Percentiles rank a stretch among this genome's conserved stretches.
Conservation (phyloP, 163 green algal species). For the Volvox carteri region DNA sequence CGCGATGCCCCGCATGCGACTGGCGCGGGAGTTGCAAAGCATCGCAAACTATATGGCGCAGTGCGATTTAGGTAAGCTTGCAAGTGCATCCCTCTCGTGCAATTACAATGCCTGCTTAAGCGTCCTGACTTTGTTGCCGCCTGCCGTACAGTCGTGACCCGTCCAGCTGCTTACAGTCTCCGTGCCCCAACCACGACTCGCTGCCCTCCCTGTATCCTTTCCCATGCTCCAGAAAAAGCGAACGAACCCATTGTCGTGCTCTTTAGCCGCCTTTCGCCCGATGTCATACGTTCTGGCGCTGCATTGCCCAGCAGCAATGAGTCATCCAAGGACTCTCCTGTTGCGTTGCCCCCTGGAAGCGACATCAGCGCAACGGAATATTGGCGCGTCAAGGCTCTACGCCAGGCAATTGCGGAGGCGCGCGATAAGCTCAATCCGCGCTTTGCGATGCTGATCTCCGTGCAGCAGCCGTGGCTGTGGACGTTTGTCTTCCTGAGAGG, state of each 20-base stretch:
- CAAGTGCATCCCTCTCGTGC: too few relatives aligned
- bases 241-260: slow-evolving; percentile 43
- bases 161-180: too few relatives aligned
- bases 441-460: slow-evolving; percentile 16
- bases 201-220: neutral
- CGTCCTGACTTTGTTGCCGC: too few relatives aligned
- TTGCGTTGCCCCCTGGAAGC: neutral
- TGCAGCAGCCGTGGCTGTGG: slow-evolving; percentile 24
- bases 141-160: too few relatives aligned
- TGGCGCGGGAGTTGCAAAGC: slow-evolving; percentile 30
- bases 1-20: neutral
- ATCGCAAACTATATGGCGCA: slow-evolving; percentile 13
- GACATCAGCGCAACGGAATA: slow-evolving; percentile 6
- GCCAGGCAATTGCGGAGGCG: neutral
- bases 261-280: slow-evolving; percentile 23
- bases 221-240: slow-evolving; percentile 11
- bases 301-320: neutral
- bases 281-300: slow-evolving; percentile 4
- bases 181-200: neutral
- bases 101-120: too few relatives aligned
- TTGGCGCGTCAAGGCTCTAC: slow-evolving; percentile 4
- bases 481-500: slow-evolving; percentile 33
- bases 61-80: slow-evolving; percentile 19
- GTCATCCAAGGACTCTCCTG: neutral
- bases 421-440: slow-evolving; percentile 22